These are phyloP conservation scores for Fragilaria radians DNA, from an alignment of 108 stramenopile species.

Conservation along the genomic window DNA sequence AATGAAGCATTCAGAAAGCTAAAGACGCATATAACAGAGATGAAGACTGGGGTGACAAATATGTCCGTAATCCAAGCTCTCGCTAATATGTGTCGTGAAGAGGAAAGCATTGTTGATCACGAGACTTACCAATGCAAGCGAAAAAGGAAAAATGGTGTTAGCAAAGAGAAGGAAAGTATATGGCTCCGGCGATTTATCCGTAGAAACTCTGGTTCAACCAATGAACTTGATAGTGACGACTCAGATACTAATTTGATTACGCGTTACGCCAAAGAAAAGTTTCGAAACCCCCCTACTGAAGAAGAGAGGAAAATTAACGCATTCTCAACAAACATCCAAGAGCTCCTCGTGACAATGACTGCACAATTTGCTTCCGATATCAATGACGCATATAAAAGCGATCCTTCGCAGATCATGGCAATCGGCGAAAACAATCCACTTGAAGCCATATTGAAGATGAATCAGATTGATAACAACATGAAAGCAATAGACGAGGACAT, in stretches of 20 bases:
- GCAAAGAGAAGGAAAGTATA: neutral
- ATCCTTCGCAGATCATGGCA: neutral
- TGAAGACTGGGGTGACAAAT: neutral
- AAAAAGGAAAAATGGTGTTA: neutral
- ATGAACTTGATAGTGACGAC: no score
- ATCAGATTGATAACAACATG: neutral
- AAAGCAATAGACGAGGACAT: neutral
- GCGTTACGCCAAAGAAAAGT: neutral
- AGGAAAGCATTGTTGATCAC: neutral
- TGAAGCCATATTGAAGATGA: neutral
- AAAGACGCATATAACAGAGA: neutral
- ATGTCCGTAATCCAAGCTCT: neutral
- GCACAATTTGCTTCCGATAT: neutral
- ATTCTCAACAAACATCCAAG: neutral
- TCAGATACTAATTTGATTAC: neutral
- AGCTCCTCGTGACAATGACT: neutral
- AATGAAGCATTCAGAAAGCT: neutral
- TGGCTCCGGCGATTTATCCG: neutral
- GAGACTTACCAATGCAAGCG: neutral
- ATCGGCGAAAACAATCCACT: neutral
- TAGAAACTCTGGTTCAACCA: neutral
- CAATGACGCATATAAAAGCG: neutral
- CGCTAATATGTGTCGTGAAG: neutral
- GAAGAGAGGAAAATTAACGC: neutral
- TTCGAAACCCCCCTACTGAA: neutral